Conservation (phyloP, 2,329 filamentous ascomycete species). For the Trichophyton rubrum region DNA sequence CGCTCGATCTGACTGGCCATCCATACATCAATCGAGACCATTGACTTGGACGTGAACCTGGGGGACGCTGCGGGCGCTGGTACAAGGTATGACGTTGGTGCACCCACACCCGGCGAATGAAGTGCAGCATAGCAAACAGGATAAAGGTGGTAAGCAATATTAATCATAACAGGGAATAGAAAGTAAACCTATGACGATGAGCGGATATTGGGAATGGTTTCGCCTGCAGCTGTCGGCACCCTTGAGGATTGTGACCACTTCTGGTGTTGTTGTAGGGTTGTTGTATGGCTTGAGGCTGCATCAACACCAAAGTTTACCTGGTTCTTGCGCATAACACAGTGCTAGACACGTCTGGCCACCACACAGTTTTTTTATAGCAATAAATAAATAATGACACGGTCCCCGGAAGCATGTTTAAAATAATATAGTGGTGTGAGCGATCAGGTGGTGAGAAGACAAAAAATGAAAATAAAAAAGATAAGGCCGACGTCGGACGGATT, state of each 20-base stretch:
- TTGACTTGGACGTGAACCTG: neutral
- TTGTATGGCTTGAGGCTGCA: neutral
- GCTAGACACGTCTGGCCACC: neutral
- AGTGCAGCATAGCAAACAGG: neutral
- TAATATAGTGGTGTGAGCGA: neutral
- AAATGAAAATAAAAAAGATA: slow-evolving; percentile 8
- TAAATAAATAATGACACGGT: neutral
- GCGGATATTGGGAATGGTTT: neutral
- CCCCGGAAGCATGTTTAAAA: neutral
- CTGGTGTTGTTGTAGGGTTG: neutral
- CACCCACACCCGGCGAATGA: neutral
- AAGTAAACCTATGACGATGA: neutral
- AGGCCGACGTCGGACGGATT: slow-evolving; percentile 10
- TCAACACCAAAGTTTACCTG: neutral
- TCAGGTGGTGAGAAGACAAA: neutral
- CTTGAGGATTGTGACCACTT: neutral
- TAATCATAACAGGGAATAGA: neutral
- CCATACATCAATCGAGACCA: neutral
- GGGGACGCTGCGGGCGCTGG: neutral
- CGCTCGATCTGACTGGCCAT: neutral
- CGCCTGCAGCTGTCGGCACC: neutral
- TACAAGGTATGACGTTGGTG: neutral
- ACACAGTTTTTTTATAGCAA: neutral
- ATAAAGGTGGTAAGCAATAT: neutral
- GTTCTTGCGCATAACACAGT: neutral